phyloP scores from a whole-genome alignment of 148 eudicot species.

The Talinum fruticosum region DNA sequence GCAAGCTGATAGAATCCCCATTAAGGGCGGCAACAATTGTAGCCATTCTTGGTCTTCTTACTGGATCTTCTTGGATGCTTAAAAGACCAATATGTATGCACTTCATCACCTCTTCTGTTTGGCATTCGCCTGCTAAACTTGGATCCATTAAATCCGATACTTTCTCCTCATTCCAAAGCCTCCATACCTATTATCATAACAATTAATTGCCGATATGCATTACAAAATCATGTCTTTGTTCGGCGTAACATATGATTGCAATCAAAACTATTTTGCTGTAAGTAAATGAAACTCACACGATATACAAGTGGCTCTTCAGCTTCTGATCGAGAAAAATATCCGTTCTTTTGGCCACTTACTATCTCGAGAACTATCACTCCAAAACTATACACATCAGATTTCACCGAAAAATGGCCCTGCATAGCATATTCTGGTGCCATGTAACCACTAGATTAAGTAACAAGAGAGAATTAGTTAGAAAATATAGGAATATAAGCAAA shows the following conservation, averaged over 20 bases:
- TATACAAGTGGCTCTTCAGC: slow-evolving; percentile 6
- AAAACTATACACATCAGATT: slow-evolving; percentile 46
- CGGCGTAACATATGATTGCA: too few species aligned
- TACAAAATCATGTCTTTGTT: too few species aligned
- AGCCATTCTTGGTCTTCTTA: slow-evolving; percentile 32
- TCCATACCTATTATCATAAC: too few species aligned
- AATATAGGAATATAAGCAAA: too few species aligned
- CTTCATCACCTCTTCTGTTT: slow-evolving; percentile 17
- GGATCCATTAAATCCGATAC: slow-evolving; percentile 21
- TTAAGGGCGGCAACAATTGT: too few species aligned
- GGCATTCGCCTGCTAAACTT: slow-evolving; percentile 12
- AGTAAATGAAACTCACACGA: slow-evolving; percentile 5
- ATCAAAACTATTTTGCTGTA: too few species aligned
- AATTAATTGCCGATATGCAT: slow-evolving; percentile 13
- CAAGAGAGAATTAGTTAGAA: background rate
- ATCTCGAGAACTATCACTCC: slow-evolving; percentile 47
- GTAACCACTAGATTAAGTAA: slow-evolving; percentile 40
- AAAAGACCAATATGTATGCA: too few species aligned
- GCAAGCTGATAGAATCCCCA: slow-evolving; percentile 22
- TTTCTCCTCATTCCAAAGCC: slow-evolving; percentile 25
- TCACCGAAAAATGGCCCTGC: slow-evolving; percentile 38
- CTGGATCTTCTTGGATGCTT: slow-evolving; percentile 36
- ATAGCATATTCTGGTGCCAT: too few species aligned
- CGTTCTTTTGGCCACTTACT: slow-evolving; percentile 15
- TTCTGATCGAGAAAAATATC: background rate